Base-by-base conservation (phyloP, 148 eudicot species). In the Polygonum maritimum region DNA sequence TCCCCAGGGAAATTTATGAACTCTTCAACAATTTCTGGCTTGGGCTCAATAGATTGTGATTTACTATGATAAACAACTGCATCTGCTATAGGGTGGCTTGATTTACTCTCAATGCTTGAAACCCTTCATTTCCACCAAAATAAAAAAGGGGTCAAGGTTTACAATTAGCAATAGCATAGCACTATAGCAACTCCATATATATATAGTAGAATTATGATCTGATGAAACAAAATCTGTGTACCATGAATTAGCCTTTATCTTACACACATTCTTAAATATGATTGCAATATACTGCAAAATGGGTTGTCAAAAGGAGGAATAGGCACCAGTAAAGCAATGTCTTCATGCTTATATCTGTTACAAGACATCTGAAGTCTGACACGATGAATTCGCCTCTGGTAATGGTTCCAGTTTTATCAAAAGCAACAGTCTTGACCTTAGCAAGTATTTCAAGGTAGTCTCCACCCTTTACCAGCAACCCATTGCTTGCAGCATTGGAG, bases 321-420 rank as follows among this genome's bases (percentile, higher is more conserved):
- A 47, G 60, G 54, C 83, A 94, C 98, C 97, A 89, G 80, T 82
- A 92, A n/a, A 95, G 82, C 79, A 92, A 78, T 9, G 80, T 79
- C 79, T 80, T 75, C 36, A 83, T 36, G 82, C 78, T 76, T 58
- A 90, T 65, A 80, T 84, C 90, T 65, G 81, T 83, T 15, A 74
- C 51, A 47, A 89, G 81, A 15, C 88, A 78, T 62, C 69, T 77
- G 67, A 95, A 87, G 57, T 80, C 84, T 14, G 82, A 80, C 71
- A 95, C 77, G 0, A 79, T 52, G 78, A 95, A 92, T 73, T 95
- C 98, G 18, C 96, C 98, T 69, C 88, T 86, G 0, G 98, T 95
- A n/a, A 95, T 86, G 7, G 98, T 95, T 36, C 97, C 98, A 0
- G 98, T 95, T 69, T 95, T 95, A 81, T 95, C 98, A 22, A 95